Conservation (phyloP, 129 eudicot genomes). For the Heracleum sosnowskyi region DNA sequence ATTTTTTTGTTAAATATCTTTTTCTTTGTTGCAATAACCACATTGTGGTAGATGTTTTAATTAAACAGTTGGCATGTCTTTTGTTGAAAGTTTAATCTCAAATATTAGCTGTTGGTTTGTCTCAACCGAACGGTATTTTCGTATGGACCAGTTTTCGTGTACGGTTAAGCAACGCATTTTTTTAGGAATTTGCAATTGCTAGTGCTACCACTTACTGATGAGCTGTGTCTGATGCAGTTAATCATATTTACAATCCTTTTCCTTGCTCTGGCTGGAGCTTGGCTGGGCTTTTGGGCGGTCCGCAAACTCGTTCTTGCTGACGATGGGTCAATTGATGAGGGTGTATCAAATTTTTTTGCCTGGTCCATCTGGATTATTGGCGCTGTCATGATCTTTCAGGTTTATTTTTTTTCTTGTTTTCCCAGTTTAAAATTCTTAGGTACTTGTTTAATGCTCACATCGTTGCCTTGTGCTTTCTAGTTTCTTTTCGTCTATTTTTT, state of each 20-base stretch:
- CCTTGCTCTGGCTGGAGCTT: constrained; percentile 72
- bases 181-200: neutral
- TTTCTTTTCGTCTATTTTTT: neutral
- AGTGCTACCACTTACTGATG: constrained; percentile 1
- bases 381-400: constrained; percentile 78
- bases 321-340: constrained; percentile 69
- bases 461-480: neutral
- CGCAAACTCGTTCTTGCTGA: constrained; percentile 76
- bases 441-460: neutral
- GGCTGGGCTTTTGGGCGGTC: constrained; percentile 96
- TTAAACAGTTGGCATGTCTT: neutral
- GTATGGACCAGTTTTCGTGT: neutral
- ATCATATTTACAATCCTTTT: constrained; percentile 51
- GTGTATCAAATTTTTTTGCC: constrained; percentile 66
- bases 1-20: neutral
- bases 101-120: neutral
- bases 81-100: neutral
- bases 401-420: constrained; percentile 8
- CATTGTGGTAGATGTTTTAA: neutral
- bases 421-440: neutral
- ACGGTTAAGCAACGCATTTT: neutral
- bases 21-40: neutral
- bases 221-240: constrained; percentile 42
- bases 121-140: neutral
- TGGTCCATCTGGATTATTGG: constrained; percentile 87